Conservation (phyloP, 192 early-diverging fungal genomes). For the Jimgerdemannia flammicorona region DNA sequence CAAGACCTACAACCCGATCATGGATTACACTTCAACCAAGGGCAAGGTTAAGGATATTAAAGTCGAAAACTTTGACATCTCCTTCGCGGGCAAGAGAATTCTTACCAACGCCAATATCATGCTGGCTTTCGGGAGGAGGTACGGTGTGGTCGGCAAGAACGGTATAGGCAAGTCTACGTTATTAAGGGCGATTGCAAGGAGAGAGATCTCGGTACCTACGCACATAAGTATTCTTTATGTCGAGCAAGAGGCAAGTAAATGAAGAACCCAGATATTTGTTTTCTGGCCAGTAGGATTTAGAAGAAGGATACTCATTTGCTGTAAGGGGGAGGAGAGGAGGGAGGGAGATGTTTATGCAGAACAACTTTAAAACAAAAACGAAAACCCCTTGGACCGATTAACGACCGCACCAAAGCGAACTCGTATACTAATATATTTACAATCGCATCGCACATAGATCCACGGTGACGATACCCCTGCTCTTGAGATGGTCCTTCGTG, state of each 20-base stretch:
- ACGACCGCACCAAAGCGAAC: too few relatives aligned
- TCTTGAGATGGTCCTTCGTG: conserved; percentile 84
- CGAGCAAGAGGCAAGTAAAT: conserved; percentile 81
- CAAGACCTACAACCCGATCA: conserved; percentile 89
- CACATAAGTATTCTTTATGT: conserved; percentile 97
- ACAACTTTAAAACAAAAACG: too few relatives aligned
- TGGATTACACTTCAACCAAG: conserved; percentile 74
- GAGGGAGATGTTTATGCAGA: too few relatives aligned
- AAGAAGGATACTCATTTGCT: background rate
- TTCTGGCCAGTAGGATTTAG: background rate
- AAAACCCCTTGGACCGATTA: too few relatives aligned
- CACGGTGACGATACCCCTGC: conserved; percentile 85
- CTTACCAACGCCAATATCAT: conserved; percentile 81
- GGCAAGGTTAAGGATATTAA: conserved; percentile 94
- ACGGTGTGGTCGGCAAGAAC: conserved; percentile 94
- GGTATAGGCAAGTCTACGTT: conserved; percentile 88
- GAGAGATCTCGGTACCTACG: conserved; percentile 84
- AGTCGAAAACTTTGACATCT: conserved; percentile 96
- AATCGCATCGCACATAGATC: conserved; percentile 51
- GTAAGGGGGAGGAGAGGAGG: background rate
- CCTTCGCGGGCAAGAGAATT: conserved; percentile 91
- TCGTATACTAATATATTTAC: background rate
- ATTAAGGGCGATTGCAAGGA: conserved; percentile 68
- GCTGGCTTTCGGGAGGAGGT: conserved; percentile 85
- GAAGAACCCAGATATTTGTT: background rate